These are phyloP conservation scores for Forsythia viridissima DNA, from an alignment of 257 asterid species.

Conservation along the genomic window DNA sequence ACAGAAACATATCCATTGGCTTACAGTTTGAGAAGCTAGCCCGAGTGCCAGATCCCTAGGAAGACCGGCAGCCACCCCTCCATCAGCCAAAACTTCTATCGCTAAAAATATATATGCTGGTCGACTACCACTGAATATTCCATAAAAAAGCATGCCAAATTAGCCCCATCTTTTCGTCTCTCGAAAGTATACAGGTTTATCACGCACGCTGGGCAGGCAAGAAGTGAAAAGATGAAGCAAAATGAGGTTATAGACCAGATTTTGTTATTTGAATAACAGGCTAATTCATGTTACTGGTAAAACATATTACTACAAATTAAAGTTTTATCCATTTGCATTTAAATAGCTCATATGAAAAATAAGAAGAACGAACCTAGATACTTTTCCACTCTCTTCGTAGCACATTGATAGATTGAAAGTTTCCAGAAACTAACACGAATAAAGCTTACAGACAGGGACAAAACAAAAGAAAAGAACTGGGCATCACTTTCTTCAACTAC, in stretches of 20 bases:
- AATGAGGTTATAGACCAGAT: background rate
- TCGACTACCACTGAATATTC: conserved; percentile 82
- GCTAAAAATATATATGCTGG: conserved; percentile 93
- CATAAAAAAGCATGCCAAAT: conserved; percentile 7
- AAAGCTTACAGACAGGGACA: background rate
- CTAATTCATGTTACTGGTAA: background rate
- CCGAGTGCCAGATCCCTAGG: conserved; percentile 95
- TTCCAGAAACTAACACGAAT: background rate
- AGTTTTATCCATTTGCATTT: background rate
- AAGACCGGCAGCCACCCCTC: conserved; percentile 98
- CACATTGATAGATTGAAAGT: background rate
- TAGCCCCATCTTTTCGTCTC: background rate
- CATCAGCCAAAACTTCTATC: conserved; percentile 98
- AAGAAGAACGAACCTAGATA: background rate
- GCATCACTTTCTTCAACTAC: too few relatives aligned
- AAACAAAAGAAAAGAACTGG: background rate
- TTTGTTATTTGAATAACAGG: background rate
- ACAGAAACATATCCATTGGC: conserved; percentile 20
- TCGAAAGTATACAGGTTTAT: background rate
- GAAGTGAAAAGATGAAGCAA: background rate
- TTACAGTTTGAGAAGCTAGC: conserved; percentile 95
- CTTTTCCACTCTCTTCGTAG: background rate
- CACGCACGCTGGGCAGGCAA: background rate
- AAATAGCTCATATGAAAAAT: background rate
- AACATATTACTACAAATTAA: too few relatives aligned